Evolutionary conservation across 805 yeast species (phyloP).

Genomic region (Lipomyces yamadae): DNA sequence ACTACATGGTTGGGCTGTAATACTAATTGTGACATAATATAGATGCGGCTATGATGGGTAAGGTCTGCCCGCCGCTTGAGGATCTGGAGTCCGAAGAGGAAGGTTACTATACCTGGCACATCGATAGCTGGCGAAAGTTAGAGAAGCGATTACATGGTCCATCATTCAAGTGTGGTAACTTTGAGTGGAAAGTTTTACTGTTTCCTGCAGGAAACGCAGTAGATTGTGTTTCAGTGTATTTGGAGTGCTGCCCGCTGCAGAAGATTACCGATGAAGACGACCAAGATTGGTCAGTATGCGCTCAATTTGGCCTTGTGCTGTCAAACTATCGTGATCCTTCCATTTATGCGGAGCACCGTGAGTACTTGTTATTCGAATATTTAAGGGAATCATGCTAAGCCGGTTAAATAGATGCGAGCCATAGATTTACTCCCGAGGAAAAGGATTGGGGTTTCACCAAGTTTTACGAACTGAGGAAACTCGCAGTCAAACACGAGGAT

Average conservation of each 20-base stretch:
- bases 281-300: conserved; percentile 80
- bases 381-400: not conserved
- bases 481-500: conserved; percentile 43
- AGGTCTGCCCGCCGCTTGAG: conserved; percentile 36
- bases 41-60: conserved; percentile 29
- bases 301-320: conserved; percentile 81
- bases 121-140: conserved; percentile 48
- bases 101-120: conserved; percentile 44
- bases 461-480: conserved; percentile 62
- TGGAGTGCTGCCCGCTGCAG: conserved; percentile 67
- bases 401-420: conserved; percentile 57
- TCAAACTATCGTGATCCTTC: conserved; percentile 79
- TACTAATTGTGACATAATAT: not conserved
- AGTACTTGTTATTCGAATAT: conserved; percentile 6
- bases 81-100: conserved; percentile 41
- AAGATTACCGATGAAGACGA: conserved; percentile 44
- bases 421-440: conserved; percentile 74
- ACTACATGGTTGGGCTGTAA: conserved; percentile 1
- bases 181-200: conserved; percentile 59
- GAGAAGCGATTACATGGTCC: conserved; percentile 45
- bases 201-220: conserved; percentile 65
- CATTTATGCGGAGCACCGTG: conserved; percentile 58
- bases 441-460: conserved; percentile 97
- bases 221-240: conserved; percentile 68
- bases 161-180: conserved; percentile 43